Evolutionary conservation across 805 yeast genomes (phyloP).

Genomic region (Zygosaccharomyces pseudorouxii): DNA sequence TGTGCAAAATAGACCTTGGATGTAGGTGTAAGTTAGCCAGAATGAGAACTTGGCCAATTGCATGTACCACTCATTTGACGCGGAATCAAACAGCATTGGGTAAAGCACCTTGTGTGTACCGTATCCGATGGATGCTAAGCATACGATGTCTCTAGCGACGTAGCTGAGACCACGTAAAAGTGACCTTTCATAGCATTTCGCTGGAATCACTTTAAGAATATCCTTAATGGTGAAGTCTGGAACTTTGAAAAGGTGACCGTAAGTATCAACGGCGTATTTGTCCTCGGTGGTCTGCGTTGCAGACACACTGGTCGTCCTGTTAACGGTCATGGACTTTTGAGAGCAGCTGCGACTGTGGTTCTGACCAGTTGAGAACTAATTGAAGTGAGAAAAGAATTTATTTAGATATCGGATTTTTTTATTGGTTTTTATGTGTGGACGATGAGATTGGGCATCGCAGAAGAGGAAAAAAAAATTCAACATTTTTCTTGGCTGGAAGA

Average conservation of each 20-base stretch:
- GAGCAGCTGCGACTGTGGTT: background rate
- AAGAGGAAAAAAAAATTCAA: slow-evolving; percentile 3
- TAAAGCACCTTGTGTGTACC: slow-evolving; percentile 32
- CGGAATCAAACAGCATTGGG: slow-evolving; percentile 13
- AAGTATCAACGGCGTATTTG: slow-evolving; percentile 49
- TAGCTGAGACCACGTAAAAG: slow-evolving; percentile 52
- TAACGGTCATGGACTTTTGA: slow-evolving; percentile 1
- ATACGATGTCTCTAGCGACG: slow-evolving; percentile 61
- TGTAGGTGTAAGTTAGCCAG: slow-evolving; percentile 54
- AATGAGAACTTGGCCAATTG: slow-evolving; percentile 44
- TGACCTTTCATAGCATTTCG: slow-evolving; percentile 67
- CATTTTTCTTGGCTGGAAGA: slow-evolving; percentile 1
- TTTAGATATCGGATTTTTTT: background rate
- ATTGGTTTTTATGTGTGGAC: background rate
- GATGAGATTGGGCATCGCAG: background rate
- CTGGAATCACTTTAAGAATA: slow-evolving; percentile 65
- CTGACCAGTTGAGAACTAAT: background rate
- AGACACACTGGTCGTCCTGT: slow-evolving; percentile 9
- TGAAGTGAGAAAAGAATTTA: background rate
- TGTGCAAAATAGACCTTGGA: slow-evolving; percentile 63
- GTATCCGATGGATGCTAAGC: slow-evolving; percentile 46
- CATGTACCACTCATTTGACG: slow-evolving; percentile 4
- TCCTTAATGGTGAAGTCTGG: slow-evolving; percentile 78
- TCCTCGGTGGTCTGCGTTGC: slow-evolving; percentile 14
- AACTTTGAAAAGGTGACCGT: slow-evolving; percentile 62